phyloP scores from a whole-genome alignment of 2,329 filamentous ascomycete species.

The Sporothrix phasma region DNA sequence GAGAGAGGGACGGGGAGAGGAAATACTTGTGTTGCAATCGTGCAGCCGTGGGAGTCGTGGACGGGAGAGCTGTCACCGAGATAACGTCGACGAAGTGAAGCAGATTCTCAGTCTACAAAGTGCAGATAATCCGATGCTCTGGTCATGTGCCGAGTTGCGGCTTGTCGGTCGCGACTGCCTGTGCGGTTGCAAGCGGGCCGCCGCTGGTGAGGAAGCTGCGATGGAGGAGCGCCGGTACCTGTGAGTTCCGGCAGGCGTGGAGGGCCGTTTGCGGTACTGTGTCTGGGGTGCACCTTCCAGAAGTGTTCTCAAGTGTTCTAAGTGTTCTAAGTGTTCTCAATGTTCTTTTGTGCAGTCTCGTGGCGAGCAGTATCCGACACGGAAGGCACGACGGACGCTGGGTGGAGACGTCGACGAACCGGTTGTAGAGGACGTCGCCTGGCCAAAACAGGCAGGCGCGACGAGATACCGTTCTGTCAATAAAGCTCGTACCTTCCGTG shows the following conservation, averaged over 20 bases:
- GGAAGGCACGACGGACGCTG: too few relatives aligned
- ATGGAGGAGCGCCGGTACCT: not conserved
- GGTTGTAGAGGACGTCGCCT: not conserved
- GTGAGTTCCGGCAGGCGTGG: not conserved
- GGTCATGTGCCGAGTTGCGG: not conserved
- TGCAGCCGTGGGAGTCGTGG: not conserved
- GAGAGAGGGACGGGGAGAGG: not conserved
- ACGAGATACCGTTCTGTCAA: conserved; percentile 1
- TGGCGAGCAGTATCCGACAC: not conserved
- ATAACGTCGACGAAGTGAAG: not conserved
- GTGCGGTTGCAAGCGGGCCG: conserved; percentile 3
- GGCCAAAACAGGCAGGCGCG: conserved; percentile 13
- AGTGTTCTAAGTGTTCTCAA: too few relatives aligned
- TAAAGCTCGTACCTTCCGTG: not conserved
- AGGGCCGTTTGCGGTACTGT: not conserved
- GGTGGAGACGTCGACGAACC: too few relatives aligned
- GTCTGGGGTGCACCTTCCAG: not conserved
- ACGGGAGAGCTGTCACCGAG: not conserved
- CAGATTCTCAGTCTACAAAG: not conserved
- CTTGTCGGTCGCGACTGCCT: conserved; percentile 5
- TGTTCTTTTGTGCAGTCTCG: too few relatives aligned
- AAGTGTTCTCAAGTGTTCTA: too few relatives aligned
- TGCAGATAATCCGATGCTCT: not conserved
- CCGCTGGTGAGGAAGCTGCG: not conserved
- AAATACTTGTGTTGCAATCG: not conserved